A percentile compares a stretch with the other conserved stretches of the same genome.
Evolutionary conservation across 2,329 filamentous ascomycete genomes (phyloP).

Genomic region (Colletotrichum scovillei): DNA sequence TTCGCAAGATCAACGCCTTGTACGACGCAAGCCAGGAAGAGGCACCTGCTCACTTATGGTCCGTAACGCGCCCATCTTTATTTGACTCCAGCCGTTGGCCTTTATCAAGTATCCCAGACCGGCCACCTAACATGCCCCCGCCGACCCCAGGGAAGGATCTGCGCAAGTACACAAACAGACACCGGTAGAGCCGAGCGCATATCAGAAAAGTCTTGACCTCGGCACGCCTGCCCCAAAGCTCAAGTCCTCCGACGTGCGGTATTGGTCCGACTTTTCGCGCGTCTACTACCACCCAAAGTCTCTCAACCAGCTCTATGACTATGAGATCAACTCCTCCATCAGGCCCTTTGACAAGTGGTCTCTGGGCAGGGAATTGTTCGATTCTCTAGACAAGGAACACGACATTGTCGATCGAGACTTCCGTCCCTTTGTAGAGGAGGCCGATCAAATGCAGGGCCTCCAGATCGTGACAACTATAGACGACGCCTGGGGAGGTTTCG

Average conservation of each 20-base stretch:
- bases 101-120: neutral
- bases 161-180: slow-evolving; percentile 76
- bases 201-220: slow-evolving; percentile 82
- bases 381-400: slow-evolving; percentile 78
- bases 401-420: slow-evolving; percentile 93
- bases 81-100: neutral
- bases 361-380: slow-evolving; percentile 81
- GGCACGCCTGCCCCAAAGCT: slow-evolving; percentile 74
- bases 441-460: slow-evolving; percentile 89
- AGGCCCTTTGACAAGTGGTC: slow-evolving; percentile 85
- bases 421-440: slow-evolving; percentile 89
- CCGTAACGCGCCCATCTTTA: neutral
- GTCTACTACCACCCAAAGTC: slow-evolving; percentile 93
- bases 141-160: slow-evolving; percentile 67
- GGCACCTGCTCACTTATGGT: slow-evolving; percentile 48
- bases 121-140: slow-evolving; percentile 3
- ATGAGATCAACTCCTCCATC: slow-evolving; percentile 81
- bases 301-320: slow-evolving; percentile 87
- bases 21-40: slow-evolving; percentile 69
- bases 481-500: slow-evolving; percentile 86
- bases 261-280: slow-evolving; percentile 96
- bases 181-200: slow-evolving; percentile 76
- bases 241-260: slow-evolving; percentile 79
- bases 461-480: slow-evolving; percentile 80
- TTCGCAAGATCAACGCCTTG: slow-evolving; percentile 88